Evolutionary conservation across 352 stramenopile genomes (phyloP), one percentile per base, ranked within the genome.

Genomic region (Phytophthora sp.): DNA sequence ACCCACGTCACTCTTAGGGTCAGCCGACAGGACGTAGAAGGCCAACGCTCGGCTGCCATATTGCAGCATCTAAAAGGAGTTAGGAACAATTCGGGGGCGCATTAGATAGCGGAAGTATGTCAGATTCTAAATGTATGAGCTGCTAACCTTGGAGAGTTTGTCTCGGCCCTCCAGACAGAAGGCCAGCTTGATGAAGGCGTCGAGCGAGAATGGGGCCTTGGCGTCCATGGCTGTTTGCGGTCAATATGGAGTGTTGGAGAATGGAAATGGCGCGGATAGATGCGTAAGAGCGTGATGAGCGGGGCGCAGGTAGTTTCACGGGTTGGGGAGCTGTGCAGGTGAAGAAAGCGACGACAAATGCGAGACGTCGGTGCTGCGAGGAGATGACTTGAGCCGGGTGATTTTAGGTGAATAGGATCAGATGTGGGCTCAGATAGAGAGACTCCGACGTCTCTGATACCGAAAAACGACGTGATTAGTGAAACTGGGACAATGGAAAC

Each of bases 61-160:
- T 83, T 96, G 88, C 69, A 91, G 64, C 29, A 91, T 52, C 82
- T 90, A 61, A 12, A 53, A 16, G 8, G 29, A 8, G 6, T 44
- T 47, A n/a, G 21, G 7, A 42, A 5, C 44, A 18, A 31, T 9
- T n/a, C 4, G 23, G 26, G 13, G 60, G 12, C 21, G 3, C 24
- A 35, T 71, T 80, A 60, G 50, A 77, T 46, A 67, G 47, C 23
- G 29, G 21, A 61, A 8, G 23, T 3, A 0, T 4, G 27, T 15
- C 3, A 33, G 33, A 20, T 35, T 27, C 12, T 23, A 20, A 36
- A 24, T n/a, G 0, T 9, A 36, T n/a, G 3, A 4, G 4, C 12
- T 1, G n/a, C 53, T n/a, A n/a, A 94, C 77, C 76, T 96, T 96
- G 69, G 86, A 91, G 70, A 96, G 78, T 66, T 96, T 96, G 69